Conservation (phyloP, 2,329 filamentous ascomycete species). For the Fusarium mundagurra region DNA sequence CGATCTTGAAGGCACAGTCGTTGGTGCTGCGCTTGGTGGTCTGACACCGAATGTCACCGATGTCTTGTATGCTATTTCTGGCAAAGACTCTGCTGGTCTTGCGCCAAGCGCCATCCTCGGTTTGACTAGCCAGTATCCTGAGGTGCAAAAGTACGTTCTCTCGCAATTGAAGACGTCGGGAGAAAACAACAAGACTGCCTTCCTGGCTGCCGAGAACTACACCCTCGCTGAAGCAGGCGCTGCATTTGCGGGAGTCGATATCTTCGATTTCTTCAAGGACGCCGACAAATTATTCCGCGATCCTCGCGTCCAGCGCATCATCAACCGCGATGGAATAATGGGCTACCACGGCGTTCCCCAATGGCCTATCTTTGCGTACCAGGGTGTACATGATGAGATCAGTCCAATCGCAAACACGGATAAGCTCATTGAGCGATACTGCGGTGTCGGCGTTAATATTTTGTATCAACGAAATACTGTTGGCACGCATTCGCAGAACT, state of each 20-base stretch:
- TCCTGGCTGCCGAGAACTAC: constrained; percentile 27
- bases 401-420: constrained; percentile 32
- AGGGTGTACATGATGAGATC: constrained; percentile 34
- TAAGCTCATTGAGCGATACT: constrained; percentile 30
- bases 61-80: constrained; percentile 49
- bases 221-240: constrained; percentile 16
- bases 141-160: constrained; percentile 21
- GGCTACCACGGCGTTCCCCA: constrained; percentile 39
- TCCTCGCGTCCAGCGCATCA: not conserved
- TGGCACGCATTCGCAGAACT: constrained; percentile 26
- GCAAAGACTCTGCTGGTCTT: constrained; percentile 34
- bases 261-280: constrained; percentile 28
- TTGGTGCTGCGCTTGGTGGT: constrained; percentile 61
- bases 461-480: constrained; percentile 37
- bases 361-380: constrained; percentile 38
- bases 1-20: constrained; percentile 54
- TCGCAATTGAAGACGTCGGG: constrained; percentile 31
- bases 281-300: constrained; percentile 8
- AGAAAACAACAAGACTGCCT: constrained; percentile 33
- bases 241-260: constrained; percentile 15
- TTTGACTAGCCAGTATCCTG: constrained; percentile 36
- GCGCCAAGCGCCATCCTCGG: constrained; percentile 35
- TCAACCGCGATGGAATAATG: constrained; percentile 39
- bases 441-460: constrained; percentile 34
- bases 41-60: constrained; percentile 53